A percentile compares a stretch with the other conserved stretches of the same genome.
phyloP scores from a whole-genome alignment of 1,139 yeast species.

The Petasospora fabianii region DNA sequence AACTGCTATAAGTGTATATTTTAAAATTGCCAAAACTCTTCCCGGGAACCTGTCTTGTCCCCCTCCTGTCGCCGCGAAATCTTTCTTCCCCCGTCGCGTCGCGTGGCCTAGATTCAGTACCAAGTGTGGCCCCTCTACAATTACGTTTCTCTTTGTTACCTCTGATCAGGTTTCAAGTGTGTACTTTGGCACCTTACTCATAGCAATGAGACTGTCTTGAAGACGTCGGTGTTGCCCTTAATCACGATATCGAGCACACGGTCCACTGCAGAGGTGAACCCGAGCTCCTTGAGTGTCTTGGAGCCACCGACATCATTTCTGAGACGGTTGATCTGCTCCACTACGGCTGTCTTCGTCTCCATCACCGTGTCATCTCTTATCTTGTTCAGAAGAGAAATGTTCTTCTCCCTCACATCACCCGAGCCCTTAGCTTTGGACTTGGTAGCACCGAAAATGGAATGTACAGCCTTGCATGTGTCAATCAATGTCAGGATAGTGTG shows the following conservation, averaged over 20 bases:
- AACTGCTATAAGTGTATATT: too few relatives aligned
- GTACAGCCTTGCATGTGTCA: slow-evolving; percentile 20
- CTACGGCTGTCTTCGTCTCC: slow-evolving; percentile 10
- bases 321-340: slow-evolving; percentile 1
- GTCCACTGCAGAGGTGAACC: slow-evolving; percentile 4
- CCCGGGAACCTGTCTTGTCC: too few relatives aligned
- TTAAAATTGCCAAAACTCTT: too few relatives aligned
- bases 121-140: too few relatives aligned
- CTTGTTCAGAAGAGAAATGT: slow-evolving; percentile 15
- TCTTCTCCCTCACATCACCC: slow-evolving; percentile 10
- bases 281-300: slow-evolving; percentile 6
- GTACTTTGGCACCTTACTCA: not conserved
- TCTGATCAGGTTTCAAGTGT: too few relatives aligned
- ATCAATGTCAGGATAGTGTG: slow-evolving; percentile 18
- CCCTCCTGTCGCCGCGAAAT: too few relatives aligned
- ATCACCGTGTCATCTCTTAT: slow-evolving; percentile 14
- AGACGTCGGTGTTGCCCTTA: slow-evolving; percentile 13
- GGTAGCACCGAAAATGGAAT: slow-evolving; percentile 8
- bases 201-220: slow-evolving; percentile 12
- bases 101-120: too few relatives aligned
- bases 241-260: slow-evolving; percentile 9
- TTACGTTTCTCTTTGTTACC: too few relatives aligned
- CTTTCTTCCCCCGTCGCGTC: too few relatives aligned
- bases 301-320: slow-evolving; percentile 1
- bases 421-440: slow-evolving; percentile 6